Evolutionary conservation across 148 eudicot species (phyloP), one percentile per base, ranked within the genome.

Genomic region (Arbutus unedo): DNA sequence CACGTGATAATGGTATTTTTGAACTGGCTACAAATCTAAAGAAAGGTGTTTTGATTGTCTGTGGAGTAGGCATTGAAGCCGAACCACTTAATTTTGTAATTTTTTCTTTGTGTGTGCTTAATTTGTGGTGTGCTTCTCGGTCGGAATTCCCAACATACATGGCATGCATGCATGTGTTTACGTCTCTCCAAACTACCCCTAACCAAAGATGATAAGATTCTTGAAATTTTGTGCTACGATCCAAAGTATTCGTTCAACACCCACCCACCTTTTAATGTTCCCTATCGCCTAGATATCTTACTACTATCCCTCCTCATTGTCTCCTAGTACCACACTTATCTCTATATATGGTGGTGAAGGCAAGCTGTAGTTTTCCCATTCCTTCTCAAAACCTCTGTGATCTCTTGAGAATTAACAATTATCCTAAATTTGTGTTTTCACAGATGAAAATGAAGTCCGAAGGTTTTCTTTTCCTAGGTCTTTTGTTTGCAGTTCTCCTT

Each of bases 401-500:
- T 31, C 59, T 43, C 50, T 16, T 45, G 25, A 45, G 38, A 72
- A 72, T 7, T 44, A 5, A 44, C 25, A 2, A 3, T 66, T 11
- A 41, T 25, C 38, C 38, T 31, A 31, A 0, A 31, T 31, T 31
- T 9, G 71, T 25, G 71, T 66, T 66, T 66, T 25, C 71, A 10
- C 15, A 11, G 71, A 3, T 3, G 16, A 9, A 82, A 19, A 85
- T 85, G 87, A 82, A 74, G 68, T 54, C 60, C 53, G 74, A 82
- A 47, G 48, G 80, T 4, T 73, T 79, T 67, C 5, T 85, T 74
- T 79, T 85, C 25, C 53, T 85, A 14, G 85, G 77, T 31, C 77
- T 85, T 66, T 79, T 79, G 71, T 74, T 85, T 78, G 85, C 80
- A 55, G 79, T 18, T 19, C 18, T 51, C 19, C 73, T 85, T 47